Base-by-base conservation (phyloP, 2,329 filamentous ascomycete species). In the Pseudogymnoascus sp. region DNA sequence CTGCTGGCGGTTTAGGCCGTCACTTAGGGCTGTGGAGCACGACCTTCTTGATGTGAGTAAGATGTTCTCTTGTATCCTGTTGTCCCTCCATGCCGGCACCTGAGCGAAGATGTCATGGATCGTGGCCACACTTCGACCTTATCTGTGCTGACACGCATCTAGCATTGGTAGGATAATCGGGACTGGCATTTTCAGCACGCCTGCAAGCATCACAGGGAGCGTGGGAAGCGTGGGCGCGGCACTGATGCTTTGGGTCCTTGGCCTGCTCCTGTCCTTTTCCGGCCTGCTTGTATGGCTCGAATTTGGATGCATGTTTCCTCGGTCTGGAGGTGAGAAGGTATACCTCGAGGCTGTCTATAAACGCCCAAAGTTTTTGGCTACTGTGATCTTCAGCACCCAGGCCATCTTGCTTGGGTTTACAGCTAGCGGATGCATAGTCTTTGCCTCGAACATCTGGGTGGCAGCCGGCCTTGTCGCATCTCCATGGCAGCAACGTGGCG, bases 401-500 rank as follows among this genome's bases (percentile, higher is more conserved):
- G 76, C 76, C 4, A 73, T 81, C 10, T 69, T 81, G 6, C 74
- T 82, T 10, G 79, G 78, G 5, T 81, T 80, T 75, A 83, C 81
- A 65, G 85, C 83, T 66, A 82, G 82, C 35, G 88, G 88, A 67
- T 80, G 84, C 0, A 81, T 88, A 79, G 83, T 88, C 87, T 37
- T 83, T 84, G 77, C 79, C 0, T 76, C 78, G 1, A 78, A 78
- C 56, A 81, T 81, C 67, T 77, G 77, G 25, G 76, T 80, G 42
- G 77, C 80, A 12, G 78, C 80, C 44, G 78, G 78, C 53, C 73
- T 79, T 65, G 71, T 73, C 7, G 75, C 71, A 53, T 79, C 80
- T 0, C 71, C 75, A 10, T 80, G 77, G 77, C 78, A 79, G 61
- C 76, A 79, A 63, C 75, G 79, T 59, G 76, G 74, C 21, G 76